These are phyloP conservation scores for Candida tetrigidarum DNA, from an alignment of 1,139 yeast genomes.

Conservation along the genomic window DNA sequence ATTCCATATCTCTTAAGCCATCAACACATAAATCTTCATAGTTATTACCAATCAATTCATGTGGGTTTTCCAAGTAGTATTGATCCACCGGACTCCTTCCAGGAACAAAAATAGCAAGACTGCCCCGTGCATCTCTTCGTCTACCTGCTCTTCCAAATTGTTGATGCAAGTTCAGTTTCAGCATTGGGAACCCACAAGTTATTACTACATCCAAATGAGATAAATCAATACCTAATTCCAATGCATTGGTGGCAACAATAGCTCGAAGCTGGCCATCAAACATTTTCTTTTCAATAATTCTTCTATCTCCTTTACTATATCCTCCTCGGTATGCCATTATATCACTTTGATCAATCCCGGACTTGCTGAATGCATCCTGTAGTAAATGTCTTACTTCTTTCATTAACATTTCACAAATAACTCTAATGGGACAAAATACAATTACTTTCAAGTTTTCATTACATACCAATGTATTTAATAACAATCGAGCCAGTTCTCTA, in stretches of 20 bases:
- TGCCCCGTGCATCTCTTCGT: slow-evolving; percentile 64
- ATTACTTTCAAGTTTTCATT: slow-evolving; percentile 67
- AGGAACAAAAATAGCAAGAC: slow-evolving; percentile 79
- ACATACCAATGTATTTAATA: slow-evolving; percentile 63
- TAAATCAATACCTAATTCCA: slow-evolving; percentile 94
- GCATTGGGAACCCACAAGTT: slow-evolving; percentile 89
- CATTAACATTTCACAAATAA: slow-evolving; percentile 85
- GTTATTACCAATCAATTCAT: slow-evolving; percentile 53
- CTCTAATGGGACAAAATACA: slow-evolving; percentile 87
- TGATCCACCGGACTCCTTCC: slow-evolving; percentile 89
- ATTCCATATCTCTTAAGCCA: slow-evolving; percentile 39
- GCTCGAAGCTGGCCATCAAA: slow-evolving; percentile 84
- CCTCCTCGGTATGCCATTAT: slow-evolving; percentile 97
- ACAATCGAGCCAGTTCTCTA: slow-evolving; percentile 72
- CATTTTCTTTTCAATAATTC: slow-evolving; percentile 88
- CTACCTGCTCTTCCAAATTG: slow-evolving; percentile 98
- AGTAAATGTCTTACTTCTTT: slow-evolving; percentile 70
- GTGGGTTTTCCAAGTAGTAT: slow-evolving; percentile 74
- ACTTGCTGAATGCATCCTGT: slow-evolving; percentile 28
- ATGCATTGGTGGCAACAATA: slow-evolving; percentile 91
- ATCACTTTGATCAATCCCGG: slow-evolving; percentile 52
- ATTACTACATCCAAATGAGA: slow-evolving; percentile 91
- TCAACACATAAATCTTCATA: slow-evolving; percentile 51
- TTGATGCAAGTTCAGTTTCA: slow-evolving; percentile 87
- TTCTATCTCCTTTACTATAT: slow-evolving; percentile 80